A percentile compares a stretch with the other conserved stretches of the same genome.
These are phyloP conservation scores for Isatis lusitanica DNA, from an alignment of 441 rosid species.

Conservation along the genomic window DNA sequence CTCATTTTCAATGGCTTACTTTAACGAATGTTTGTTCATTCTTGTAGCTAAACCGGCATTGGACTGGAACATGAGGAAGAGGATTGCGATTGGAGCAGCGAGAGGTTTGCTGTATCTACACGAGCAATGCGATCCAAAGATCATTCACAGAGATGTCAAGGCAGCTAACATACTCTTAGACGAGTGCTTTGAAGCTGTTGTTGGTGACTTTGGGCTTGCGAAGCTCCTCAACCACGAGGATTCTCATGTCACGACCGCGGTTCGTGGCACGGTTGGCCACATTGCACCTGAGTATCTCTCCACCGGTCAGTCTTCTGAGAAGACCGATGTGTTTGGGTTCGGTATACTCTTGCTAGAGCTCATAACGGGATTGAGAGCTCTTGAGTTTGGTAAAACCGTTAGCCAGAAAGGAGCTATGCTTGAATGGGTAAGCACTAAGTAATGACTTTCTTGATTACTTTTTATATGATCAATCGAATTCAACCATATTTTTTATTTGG, in stretches of 20 bases:
- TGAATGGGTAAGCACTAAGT: conserved; percentile 72
- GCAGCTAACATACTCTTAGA: conserved; percentile 89
- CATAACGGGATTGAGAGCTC: conserved; percentile 82
- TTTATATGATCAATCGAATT: neutral
- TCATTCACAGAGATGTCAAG: conserved; percentile 89
- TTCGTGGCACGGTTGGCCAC: conserved; percentile 93
- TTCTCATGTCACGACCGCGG: conserved; percentile 92
- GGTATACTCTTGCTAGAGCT: conserved; percentile 90
- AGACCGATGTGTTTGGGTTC: conserved; percentile 90
- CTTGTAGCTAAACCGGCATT: conserved; percentile 67
- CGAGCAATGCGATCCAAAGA: conserved; percentile 94
- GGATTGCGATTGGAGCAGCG: conserved; percentile 86
- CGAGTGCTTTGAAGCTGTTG: conserved; percentile 77
- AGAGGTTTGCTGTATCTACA: conserved; percentile 84
- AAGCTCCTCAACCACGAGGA: conserved; percentile 88
- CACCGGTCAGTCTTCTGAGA: conserved; percentile 91
- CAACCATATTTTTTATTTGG: neutral
- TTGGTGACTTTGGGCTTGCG: conserved; percentile 93
- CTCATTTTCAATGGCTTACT: neutral
- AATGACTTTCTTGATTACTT: neutral
- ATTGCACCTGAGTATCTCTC: conserved; percentile 93
- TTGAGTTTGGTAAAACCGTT: conserved; percentile 79
- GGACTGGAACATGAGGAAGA: conserved; percentile 87
- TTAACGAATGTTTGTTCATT: conserved; percentile 5
- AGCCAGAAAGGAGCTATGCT: conserved; percentile 94